Base-by-base conservation (phyloP, 108 stramenopile genomes). In the Fragilariopsis cylindrus region DNA sequence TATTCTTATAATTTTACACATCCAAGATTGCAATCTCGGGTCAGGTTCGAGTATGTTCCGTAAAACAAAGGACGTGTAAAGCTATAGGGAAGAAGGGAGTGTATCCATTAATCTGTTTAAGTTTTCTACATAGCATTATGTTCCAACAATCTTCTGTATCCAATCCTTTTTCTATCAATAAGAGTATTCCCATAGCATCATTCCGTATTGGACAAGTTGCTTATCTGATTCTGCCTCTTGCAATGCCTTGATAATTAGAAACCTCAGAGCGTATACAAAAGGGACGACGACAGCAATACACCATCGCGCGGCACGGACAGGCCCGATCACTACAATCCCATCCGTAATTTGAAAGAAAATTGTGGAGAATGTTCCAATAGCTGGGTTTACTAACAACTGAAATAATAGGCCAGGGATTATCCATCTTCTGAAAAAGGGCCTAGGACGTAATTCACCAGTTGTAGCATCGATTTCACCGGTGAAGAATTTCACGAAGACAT, bases 401-500 rank as follows among this genome's bases (percentile, higher is more conserved):
- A 94, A 70, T 4, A 82, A 57, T 8, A 92, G 67, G 13, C 93
- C 93, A 9, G 93, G 93, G 5, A 86, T 30, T 64, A 94, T 86
- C 81, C 84, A 94, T 50, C 93, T 70, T 21, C 68, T 60, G 67
- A 94, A 77, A 73, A 88, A 84, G 16, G 84, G 79, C 54, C 84
- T 86, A 6, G 93, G 91, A 0, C 73, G 54, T 19, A 94, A 67
- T 21, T 75, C 76, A 7, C 93, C 90, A 18, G 71, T 84, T 6
- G 71, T 56, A 12, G 78, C 40, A 48, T 84, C 79, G 47, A 90
- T 57, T 53, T 89, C 88, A 7, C 93, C 93, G 7, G 93, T 94
- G 69, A 89, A 92, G 71, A 94, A 94, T 45, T 79, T 86, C 16
- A 94, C 80, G 66, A 92, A 92, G 8, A 94, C 91, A 79, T 91